Evolutionary conservation across 768 basidiomycete species (phyloP), one percentile per base, ranked within the genome.

Genomic region (Candolleomyces efflorescens): DNA sequence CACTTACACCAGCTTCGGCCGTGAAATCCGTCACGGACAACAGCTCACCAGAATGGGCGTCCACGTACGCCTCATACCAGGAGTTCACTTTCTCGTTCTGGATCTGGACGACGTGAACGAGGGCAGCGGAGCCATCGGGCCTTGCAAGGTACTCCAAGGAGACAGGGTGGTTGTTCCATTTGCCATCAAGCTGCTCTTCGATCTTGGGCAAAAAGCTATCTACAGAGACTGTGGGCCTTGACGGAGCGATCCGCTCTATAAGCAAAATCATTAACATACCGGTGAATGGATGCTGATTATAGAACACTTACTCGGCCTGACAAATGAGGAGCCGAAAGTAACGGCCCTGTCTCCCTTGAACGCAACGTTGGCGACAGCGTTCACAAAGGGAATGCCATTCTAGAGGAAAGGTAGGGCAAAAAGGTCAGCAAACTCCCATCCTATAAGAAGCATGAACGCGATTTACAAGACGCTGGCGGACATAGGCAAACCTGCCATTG

Each of bases 1-100:
- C 2, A 68, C 70, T 61, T 49, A 77, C 74, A 7, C 76, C 65
- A 24, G 74, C 74, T 61, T 76, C 69, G 47, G 73, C 67, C n/a
- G 76, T 80, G 65, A 81, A 83, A 64, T 85, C 82, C 49, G 77
- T 78, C 20, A 81, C 73, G 24, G 75, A 72, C 12, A 82, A 68
- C 47, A 84, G 62, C 43, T 79, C 74, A 7, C 79, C 78, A 18
- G 76, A 69, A 55, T 79, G 77, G 13, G 79, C 82, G 58, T 81
- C 81, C 55, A 85, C 75, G 60, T 79, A 81, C 0, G 81, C 82
- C 68, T 85, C 81, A 62, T 75, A 77, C 82, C 82, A 84, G 20
- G 74, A 72, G 55, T 78, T 65, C 3, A 59, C 55, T 12, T 59
- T 60, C 26, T 62, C 55, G 64, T 72, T 71, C 58, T 66, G 67